These are phyloP conservation scores for Trichoderma atroviride DNA, from an alignment of 2,329 filamentous ascomycete genomes.

Conservation along the genomic window DNA sequence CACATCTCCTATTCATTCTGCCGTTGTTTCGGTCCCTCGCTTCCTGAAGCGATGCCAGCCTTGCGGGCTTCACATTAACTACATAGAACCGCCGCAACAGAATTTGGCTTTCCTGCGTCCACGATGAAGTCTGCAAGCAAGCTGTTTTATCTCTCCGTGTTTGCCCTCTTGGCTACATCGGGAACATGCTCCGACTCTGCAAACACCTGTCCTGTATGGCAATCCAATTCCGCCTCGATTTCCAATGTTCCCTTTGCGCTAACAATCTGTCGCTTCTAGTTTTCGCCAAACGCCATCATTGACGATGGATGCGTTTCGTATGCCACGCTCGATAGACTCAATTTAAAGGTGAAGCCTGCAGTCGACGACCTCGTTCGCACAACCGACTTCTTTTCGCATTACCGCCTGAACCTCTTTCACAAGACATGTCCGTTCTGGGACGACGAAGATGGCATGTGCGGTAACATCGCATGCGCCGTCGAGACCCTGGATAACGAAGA, in stretches of 20 bases:
- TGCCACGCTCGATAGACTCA: slow-evolving; percentile 82
- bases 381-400: slow-evolving; percentile 98
- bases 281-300: slow-evolving; percentile 85
- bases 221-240: slow-evolving; percentile 1
- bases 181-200: slow-evolving; percentile 49
- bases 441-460: slow-evolving; percentile 91
- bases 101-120: not conserved
- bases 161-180: slow-evolving; percentile 56
- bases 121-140: slow-evolving; percentile 57
- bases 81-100: not conserved
- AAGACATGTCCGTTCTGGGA: slow-evolving; percentile 96
- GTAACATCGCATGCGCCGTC: slow-evolving; percentile 94
- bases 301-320: slow-evolving; percentile 95
- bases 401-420: slow-evolving; percentile 91
- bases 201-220: slow-evolving; percentile 58
- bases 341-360: slow-evolving; percentile 72
- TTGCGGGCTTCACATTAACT: not conserved
- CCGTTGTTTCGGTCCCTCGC: slow-evolving; percentile 6
- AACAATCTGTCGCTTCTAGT: slow-evolving; percentile 57
- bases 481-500: slow-evolving; percentile 94
- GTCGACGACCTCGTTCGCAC: slow-evolving; percentile 79
- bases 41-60: slow-evolving; percentile 2
- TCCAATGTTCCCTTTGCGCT: slow-evolving; percentile 18
- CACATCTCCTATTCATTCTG: not conserved
- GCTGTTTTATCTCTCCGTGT: slow-evolving; percentile 59